Conservation (phyloP, 1,284 basidiomycete species). For the Puccinia polysora region DNA sequence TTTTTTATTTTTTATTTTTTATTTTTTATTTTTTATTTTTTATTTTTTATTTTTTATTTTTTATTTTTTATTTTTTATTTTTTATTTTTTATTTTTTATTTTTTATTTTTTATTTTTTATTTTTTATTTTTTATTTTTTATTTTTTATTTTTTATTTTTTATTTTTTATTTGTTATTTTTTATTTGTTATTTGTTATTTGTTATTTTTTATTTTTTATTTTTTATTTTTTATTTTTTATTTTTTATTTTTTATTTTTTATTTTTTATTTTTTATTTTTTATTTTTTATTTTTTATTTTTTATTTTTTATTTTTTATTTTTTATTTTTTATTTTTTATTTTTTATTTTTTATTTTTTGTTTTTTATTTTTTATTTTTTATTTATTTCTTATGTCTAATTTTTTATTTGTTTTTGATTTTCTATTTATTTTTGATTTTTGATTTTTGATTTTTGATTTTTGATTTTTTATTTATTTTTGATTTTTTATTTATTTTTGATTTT, state of each 20-base stretch:
- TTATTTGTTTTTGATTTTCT: neutral
- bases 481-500: too few species aligned
- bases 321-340: neutral
- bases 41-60: neutral
- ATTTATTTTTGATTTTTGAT: slow-evolving; percentile 3
- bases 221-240: neutral
- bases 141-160: neutral
- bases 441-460: too few species aligned
- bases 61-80: neutral
- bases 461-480: too few species aligned
- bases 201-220: neutral
- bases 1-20: neutral
- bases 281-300: neutral
- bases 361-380: neutral
- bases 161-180: neutral
- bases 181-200: neutral
- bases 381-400: slow-evolving; percentile 10
- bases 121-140: neutral
- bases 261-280: neutral
- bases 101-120: neutral
- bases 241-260: neutral
- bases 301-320: neutral
- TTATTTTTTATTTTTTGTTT: neutral
- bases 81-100: neutral
- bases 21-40: neutral